Evolutionary conservation across 2,329 filamentous ascomycete species (phyloP).

Genomic region (Fusarium coicis): DNA sequence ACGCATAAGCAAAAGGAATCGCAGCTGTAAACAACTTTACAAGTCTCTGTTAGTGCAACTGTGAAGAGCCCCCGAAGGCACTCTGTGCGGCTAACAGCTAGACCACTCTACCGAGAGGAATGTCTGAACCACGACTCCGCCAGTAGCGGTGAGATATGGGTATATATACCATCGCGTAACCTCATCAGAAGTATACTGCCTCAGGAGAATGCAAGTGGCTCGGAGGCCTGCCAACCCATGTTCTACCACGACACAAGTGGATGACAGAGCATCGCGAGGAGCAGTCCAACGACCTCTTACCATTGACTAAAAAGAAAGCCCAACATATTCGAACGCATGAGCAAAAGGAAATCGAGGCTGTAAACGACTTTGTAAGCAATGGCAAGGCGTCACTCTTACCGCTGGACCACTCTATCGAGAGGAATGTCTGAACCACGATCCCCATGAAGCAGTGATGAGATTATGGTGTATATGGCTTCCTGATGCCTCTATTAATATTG

Average conservation of each 20-base stretch:
- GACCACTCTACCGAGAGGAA: background rate
- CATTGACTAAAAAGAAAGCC: background rate
- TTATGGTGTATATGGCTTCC: background rate
- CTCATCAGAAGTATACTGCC: fast-evolving
- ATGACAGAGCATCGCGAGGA: background rate
- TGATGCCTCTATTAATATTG: too few species aligned
- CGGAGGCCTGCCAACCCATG: background rate
- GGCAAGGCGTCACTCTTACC: fast-evolving
- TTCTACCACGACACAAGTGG: fast-evolving
- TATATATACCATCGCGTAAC: background rate
- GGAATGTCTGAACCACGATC: background rate
- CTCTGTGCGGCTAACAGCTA: background rate
- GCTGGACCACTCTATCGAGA: background rate
- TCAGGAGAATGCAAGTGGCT: background rate
- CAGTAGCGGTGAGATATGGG: background rate
- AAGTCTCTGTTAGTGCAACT: background rate
- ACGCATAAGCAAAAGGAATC: background rate
- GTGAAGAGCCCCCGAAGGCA: background rate
- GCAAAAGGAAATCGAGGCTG: background rate
- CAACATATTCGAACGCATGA: background rate
- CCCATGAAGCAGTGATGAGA: fast-evolving
- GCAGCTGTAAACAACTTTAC: background rate
- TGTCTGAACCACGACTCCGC: background rate
- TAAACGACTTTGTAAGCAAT: background rate
- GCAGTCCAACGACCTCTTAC: background rate